phyloP scores from a whole-genome alignment of 345 rosid genomes.

The Mangifera indica region DNA sequence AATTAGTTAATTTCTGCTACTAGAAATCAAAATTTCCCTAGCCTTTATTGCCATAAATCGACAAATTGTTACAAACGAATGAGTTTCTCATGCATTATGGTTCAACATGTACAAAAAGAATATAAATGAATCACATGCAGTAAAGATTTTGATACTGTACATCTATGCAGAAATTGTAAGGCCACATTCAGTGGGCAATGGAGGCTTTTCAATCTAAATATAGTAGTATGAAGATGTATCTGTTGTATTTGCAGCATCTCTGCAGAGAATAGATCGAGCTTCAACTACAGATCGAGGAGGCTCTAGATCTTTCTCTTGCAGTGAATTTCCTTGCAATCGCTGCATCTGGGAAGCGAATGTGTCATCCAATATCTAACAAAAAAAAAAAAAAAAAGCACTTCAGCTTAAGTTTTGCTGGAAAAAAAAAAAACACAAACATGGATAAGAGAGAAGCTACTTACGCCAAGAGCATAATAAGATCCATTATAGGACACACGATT shows the following conservation, averaged over 20 bases:
- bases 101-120: constrained; percentile 15
- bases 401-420: not conserved
- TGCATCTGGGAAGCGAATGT: constrained; percentile 97
- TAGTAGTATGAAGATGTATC: constrained; percentile 67
- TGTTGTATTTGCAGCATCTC: constrained; percentile 64
- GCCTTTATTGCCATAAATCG: constrained; percentile 10
- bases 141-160: not conserved
- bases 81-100: not conserved
- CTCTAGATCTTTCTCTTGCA: constrained; percentile 88
- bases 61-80: constrained; percentile 8
- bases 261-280: constrained; percentile 94
- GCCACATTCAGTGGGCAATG: not conserved
- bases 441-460: constrained; percentile 32
- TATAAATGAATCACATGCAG: not conserved
- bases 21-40: not conserved
- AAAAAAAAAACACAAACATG: not conserved
- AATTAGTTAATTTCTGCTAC: not conserved
- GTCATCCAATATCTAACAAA: constrained; percentile 72
- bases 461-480: constrained; percentile 90
- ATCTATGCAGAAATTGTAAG: not conserved
- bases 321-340: constrained; percentile 71
- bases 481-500: constrained; percentile 90
- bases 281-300: constrained; percentile 89
- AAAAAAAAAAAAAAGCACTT: not conserved
- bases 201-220: constrained; percentile 29